Conservation (phyloP, 1,284 basidiomycete species). For the Calocybe gambosa region DNA sequence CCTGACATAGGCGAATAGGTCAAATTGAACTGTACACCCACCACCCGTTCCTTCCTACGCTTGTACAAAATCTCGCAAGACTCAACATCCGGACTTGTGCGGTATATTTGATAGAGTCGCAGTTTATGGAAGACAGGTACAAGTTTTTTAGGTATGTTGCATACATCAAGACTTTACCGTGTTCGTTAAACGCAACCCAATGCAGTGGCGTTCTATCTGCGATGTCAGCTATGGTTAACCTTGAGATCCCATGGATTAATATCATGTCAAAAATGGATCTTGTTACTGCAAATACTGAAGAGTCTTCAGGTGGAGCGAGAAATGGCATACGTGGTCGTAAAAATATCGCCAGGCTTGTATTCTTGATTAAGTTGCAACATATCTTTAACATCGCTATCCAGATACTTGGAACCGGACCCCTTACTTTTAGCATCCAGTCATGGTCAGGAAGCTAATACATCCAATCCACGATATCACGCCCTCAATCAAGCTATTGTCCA, state of each 20-base stretch:
- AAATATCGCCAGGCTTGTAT: slow-evolving; percentile 70
- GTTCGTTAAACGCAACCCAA: slow-evolving; percentile 3
- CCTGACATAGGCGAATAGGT: slow-evolving; percentile 38
- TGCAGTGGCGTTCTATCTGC: slow-evolving; percentile 91
- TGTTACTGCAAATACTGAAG: slow-evolving; percentile 62
- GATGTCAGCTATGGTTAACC: slow-evolving; percentile 98
- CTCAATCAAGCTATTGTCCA: slow-evolving; percentile 95
- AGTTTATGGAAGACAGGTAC: slow-evolving; percentile 98
- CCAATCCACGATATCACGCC: slow-evolving; percentile 87
- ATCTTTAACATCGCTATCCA: slow-evolving; percentile 22
- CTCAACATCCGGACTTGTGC: slow-evolving; percentile 78
- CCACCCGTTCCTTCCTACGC: slow-evolving; percentile 89
- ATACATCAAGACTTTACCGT: slow-evolving; percentile 2
- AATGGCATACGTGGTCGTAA: slow-evolving; percentile 69
- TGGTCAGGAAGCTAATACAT: slow-evolving; percentile 54
- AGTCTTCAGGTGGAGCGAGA: slow-evolving; percentile 53
- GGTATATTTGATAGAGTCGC: slow-evolving; percentile 92
- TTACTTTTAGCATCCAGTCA: slow-evolving; percentile 68
- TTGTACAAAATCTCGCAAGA: slow-evolving; percentile 68
- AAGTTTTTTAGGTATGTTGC: slow-evolving; percentile 85
- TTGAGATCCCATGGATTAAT: slow-evolving; percentile 96
- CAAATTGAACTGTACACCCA: slow-evolving; percentile 99
- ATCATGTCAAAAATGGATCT: slow-evolving; percentile 99
- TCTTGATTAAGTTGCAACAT: background rate
- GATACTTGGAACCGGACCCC: slow-evolving; percentile 98